Base-by-base conservation (phyloP, 1,139 yeast species). In the Casaregolazyma suthepensis region DNA sequence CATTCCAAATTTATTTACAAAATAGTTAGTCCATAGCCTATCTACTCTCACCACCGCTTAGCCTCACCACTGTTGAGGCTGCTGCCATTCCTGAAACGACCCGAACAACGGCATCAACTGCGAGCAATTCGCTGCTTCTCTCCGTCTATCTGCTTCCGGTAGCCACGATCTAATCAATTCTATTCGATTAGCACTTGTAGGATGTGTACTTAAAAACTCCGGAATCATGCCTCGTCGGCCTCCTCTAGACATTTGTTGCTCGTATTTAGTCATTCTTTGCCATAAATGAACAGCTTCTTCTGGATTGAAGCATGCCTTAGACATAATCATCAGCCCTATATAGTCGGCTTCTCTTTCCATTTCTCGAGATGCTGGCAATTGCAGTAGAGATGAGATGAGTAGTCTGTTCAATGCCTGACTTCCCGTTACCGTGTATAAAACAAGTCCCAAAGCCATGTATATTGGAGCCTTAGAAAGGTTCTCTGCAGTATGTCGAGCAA, bases 271-370 rank as follows among this genome's bases (percentile, higher is more conserved):
- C 97, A 93, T 91, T 57, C 96, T 76, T 54, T 77, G 69, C 99
- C 99, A 93, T 56, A 93, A 77, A 12, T 71, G 73, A 1, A 85
- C 81, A 0, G 96, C 86, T 61, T 83, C 87, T 12, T 71, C 70
- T 3, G 96, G 89, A 60, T 90, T 72, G 68, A 77, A 93, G 66
- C 99, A 94, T 45, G 96, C 96, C 57, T 82, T 75, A 1, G 96
- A 82, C 96, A 93, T 87, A 60, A 91, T 76, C 81, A 89, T 87
- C 57, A 94, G 75, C 0, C 99, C 99, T 43, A 93, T 91, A 62
- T 84, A 84, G 67, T 93, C 99, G 0, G 99, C 99, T 67, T 93
- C 99, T 0, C 90, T 80, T 69, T 93, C 99, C 96, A 88, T 88
- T 59, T 82, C 89, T 63, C 99, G 76, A 1, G 95, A 85, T 0